A percentile compares a stretch with the other conserved stretches of the same genome.
These are phyloP conservation scores for Trifolium fragiferum DNA, from an alignment of 306 rosid genomes.

Conservation along the genomic window DNA sequence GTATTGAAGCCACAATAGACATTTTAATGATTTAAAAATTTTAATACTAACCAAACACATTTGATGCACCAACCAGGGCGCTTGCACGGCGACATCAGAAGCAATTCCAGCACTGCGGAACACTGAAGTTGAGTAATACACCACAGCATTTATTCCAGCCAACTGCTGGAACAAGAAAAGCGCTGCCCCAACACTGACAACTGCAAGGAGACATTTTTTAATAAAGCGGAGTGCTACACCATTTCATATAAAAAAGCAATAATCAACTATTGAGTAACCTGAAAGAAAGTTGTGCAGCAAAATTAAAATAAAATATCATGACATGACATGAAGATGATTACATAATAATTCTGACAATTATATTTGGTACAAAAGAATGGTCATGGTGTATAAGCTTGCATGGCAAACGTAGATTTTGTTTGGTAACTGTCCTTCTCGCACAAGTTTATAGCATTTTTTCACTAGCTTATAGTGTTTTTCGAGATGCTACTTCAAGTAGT, in stretches of 20 bases:
- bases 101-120: slow-evolving; percentile 95
- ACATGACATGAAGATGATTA: not conserved
- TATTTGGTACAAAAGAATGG: not conserved
- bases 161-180: slow-evolving; percentile 94
- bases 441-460: not conserved
- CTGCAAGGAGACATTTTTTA: slow-evolving; percentile 58
- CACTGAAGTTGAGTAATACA: slow-evolving; percentile 93
- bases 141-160: slow-evolving; percentile 97
- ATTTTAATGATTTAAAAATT: slow-evolving; percentile 1
- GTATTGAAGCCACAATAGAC: not conserved
- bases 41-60: slow-evolving; percentile 80
- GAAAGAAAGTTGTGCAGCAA: slow-evolving; percentile 1
- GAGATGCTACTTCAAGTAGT: too few relatives aligned
- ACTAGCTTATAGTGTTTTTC: too few relatives aligned
- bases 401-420: not conserved
- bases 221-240: slow-evolving; percentile 17
- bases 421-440: not conserved
- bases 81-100: slow-evolving; percentile 98
- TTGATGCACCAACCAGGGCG: slow-evolving; percentile 95
- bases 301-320: slow-evolving; percentile 12
- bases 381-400: not conserved
- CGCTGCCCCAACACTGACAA: slow-evolving; percentile 95
- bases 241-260: slow-evolving; percentile 8
- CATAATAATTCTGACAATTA: not conserved
- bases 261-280: not conserved